Percentiles rank a stretch among this genome's conserved stretches.
Conservation (phyloP, 139 green algal genomes). For the Nannochloris sp. region DNA sequence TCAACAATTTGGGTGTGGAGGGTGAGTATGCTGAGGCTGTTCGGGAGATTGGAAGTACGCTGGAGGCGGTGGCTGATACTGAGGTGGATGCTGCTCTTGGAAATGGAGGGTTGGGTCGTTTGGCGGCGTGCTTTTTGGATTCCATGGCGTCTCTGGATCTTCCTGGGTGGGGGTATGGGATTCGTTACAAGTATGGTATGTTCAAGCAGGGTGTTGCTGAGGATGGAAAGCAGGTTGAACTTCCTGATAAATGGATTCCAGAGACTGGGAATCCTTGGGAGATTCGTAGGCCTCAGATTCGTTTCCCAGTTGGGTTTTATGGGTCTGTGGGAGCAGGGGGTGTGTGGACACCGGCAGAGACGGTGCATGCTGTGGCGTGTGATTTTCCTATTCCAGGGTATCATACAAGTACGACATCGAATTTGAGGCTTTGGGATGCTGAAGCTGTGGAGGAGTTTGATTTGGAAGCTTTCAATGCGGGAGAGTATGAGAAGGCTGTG, state of each 20-base stretch:
- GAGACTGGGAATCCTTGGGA: slow-evolving; percentile 88
- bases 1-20: slow-evolving; percentile 90
- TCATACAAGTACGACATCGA: slow-evolving; percentile 80
- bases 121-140: slow-evolving; percentile 98
- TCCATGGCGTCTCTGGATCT: slow-evolving; percentile 92
- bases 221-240: slow-evolving; percentile 64
- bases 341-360: slow-evolving; percentile 56
- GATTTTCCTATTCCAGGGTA: slow-evolving; percentile 97
- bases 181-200: slow-evolving; percentile 99
- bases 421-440: slow-evolving; percentile 95
- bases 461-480: slow-evolving; percentile 74
- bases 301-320: slow-evolving; percentile 68
- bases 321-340: slow-evolving; percentile 40
- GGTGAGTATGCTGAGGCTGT: slow-evolving; percentile 63
- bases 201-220: slow-evolving; percentile 77
- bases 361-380: slow-evolving; percentile 73
- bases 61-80: slow-evolving; percentile 34
- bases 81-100: slow-evolving; percentile 88
- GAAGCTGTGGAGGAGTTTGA: slow-evolving; percentile 88
- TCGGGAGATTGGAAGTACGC: slow-evolving; percentile 17
- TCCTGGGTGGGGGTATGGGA: slow-evolving; percentile 96
- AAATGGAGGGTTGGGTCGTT: slow-evolving; percentile 94
- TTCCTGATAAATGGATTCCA: slow-evolving; percentile 92
- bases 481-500: slow-evolving; percentile 71
- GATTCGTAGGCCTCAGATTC: slow-evolving; percentile 50